Evolutionary conservation across 1,139 yeast genomes (phyloP), one percentile per base, ranked within the genome.

Genomic region (Torulaspora globosa): DNA sequence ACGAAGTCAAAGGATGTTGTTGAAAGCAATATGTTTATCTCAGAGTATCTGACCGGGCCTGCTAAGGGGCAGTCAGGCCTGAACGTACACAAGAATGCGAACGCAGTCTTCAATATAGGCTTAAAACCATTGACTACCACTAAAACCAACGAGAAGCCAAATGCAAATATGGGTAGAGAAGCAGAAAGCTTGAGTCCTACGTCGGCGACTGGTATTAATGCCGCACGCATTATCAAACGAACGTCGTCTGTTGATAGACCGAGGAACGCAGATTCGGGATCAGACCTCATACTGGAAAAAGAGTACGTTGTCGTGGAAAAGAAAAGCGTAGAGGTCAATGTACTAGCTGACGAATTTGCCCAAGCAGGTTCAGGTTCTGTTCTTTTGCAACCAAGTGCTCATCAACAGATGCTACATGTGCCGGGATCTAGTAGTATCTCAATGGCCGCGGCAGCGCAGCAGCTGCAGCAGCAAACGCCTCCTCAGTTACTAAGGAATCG

Each of bases 231-330:
- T 9, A 39, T 44, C 36, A 41, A 47, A 18, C 47, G 48, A 9
- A 55, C 55, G 12, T 54, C 54, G 2, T 56, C 55, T 2, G 40
- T 50, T 5, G 50, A 52, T n/a, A 49, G 46, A 28, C 36, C 54
- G 36, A 41, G 34, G 19, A 46, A 38, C 34, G 31, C 39, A n/a
- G 43, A 38, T 15, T 42, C 52, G 10, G 51, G 50, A 23, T 52
- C 55, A 9, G 62, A 56, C 34, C 37, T 51, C 16, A 50, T 51
- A 24, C 41, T 82, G 46, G 95, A 85, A 56, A 80, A 79, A 53
- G 97, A 89, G 59, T 92, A 92, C 58, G 97, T 92, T 37, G 95
- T 92, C 32, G 92, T 92, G 21, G 97, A 92, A 64, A 90, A 89
- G 65, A 76, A 95, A 44, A 88, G 94, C 0, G 97, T 92, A 3